Evolutionary conservation across 2,329 filamentous ascomycete species (phyloP).

Genomic region (Triangularia setosa): DNA sequence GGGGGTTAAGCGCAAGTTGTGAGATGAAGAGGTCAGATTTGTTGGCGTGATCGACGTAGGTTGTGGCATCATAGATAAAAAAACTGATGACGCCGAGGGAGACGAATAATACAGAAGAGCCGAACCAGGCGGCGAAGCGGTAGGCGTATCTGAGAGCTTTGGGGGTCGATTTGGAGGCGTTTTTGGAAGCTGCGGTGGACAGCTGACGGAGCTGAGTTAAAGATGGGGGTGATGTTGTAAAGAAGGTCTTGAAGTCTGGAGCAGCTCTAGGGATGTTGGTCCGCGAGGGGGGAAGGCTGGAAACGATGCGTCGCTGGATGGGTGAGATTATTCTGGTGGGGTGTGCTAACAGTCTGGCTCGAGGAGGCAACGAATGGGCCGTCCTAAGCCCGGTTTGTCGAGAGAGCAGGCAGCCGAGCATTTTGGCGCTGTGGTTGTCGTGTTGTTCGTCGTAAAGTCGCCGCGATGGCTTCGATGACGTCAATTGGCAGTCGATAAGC

Average conservation of each 20-base stretch:
- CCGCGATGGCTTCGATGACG: background rate
- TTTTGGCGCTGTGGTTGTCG: background rate
- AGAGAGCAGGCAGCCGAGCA: constrained; percentile 20
- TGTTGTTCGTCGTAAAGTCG: background rate
- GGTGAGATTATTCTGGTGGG: background rate
- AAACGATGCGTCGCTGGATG: background rate
- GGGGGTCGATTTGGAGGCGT: constrained; percentile 49
- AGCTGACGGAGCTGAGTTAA: background rate
- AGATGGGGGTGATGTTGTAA: background rate
- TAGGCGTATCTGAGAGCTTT: constrained; percentile 57
- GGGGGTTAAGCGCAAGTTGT: constrained; percentile 73
- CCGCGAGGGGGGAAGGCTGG: background rate
- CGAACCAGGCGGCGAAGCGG: constrained; percentile 66
- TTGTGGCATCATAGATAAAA: constrained; percentile 90
- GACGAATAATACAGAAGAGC: constrained; percentile 69
- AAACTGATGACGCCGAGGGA: constrained; percentile 71
- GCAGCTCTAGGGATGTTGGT: background rate
- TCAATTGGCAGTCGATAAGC: constrained; percentile 2
- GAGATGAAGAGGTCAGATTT: constrained; percentile 78
- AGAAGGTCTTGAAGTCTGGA: constrained; percentile 3
- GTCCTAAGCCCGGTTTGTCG: constrained; percentile 13
- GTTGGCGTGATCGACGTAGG: constrained; percentile 70
- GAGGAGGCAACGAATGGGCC: background rate
- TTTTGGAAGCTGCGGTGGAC: constrained; percentile 25
- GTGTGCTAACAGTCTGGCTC: background rate